Evolutionary conservation across 2,329 filamentous ascomycete species (phyloP).

Genomic region (Fusarium nurragi): DNA sequence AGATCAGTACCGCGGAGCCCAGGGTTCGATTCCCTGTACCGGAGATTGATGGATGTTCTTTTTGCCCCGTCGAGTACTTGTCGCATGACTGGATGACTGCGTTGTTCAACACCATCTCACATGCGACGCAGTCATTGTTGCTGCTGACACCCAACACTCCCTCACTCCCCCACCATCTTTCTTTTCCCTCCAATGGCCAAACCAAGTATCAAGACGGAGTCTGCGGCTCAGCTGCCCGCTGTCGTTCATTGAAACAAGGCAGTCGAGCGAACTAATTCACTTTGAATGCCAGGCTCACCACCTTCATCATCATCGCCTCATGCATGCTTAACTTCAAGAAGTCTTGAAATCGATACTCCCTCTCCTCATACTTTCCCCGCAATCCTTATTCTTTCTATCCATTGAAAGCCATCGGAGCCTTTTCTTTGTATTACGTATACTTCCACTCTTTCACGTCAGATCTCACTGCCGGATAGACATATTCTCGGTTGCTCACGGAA

Average conservation of each 20-base stretch:
- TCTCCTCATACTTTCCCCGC: neutral
- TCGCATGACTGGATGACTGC: slow-evolving; percentile 11
- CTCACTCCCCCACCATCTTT: slow-evolving; percentile 17
- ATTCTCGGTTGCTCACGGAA: slow-evolving; percentile 12
- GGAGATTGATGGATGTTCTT: slow-evolving; percentile 19
- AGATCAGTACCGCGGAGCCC: slow-evolving; percentile 40
- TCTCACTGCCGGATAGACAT: slow-evolving; percentile 7
- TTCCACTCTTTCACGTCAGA: slow-evolving; percentile 4
- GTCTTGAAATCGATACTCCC: slow-evolving; percentile 8
- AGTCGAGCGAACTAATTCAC: slow-evolving; percentile 3
- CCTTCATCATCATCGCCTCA: slow-evolving; percentile 8
- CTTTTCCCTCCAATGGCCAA: slow-evolving; percentile 21
- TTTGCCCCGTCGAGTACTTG: neutral
- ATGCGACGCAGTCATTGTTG: slow-evolving; percentile 5
- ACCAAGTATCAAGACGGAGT: slow-evolving; percentile 5
- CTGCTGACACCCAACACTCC: slow-evolving; percentile 9
- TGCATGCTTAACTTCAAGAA: slow-evolving; percentile 19
- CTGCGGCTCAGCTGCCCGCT: slow-evolving; percentile 22
- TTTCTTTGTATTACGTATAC: slow-evolving; percentile 18
- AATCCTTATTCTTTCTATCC: neutral
- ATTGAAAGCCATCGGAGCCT: neutral
- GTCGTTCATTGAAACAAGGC: slow-evolving; percentile 18
- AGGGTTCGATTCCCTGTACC: slow-evolving; percentile 46
- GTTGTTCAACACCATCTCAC: slow-evolving; percentile 21
- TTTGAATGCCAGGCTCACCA: neutral